phyloP scores from a whole-genome alignment of 371 early-diverging fungal species.

The Dinochytrium kinnereticum region DNA sequence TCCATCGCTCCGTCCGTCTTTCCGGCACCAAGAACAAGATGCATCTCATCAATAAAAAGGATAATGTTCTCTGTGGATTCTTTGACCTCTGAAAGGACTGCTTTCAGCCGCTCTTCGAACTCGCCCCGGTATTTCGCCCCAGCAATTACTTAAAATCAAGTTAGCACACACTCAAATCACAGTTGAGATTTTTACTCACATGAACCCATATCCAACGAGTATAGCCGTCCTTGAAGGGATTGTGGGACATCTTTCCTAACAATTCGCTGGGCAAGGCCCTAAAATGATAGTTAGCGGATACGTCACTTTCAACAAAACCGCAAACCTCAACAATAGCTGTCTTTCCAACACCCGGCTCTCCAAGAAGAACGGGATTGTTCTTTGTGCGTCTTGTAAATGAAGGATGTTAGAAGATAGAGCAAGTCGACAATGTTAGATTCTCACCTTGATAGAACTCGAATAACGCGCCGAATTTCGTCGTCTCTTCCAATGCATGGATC shows the following conservation, averaged over 20 bases:
- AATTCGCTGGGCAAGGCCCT: slow-evolving; percentile 95
- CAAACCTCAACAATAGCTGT: slow-evolving; percentile 87
- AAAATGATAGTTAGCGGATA: too few relatives aligned
- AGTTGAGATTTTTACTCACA: slow-evolving; percentile 70
- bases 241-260: slow-evolving; percentile 93
- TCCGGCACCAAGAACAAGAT: slow-evolving; percentile 87
- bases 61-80: slow-evolving; percentile 91
- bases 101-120: slow-evolving; percentile 98
- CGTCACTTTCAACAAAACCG: neutral
- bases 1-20: slow-evolving; percentile 92
- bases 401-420: neutral
- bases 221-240: slow-evolving; percentile 83
- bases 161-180: slow-evolving; percentile 53
- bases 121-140: slow-evolving; percentile 92
- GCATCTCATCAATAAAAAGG: slow-evolving; percentile 99
- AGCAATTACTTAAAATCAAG: slow-evolving; percentile 64
- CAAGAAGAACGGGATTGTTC: slow-evolving; percentile 67
- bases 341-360: slow-evolving; percentile 95
- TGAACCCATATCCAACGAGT: slow-evolving; percentile 96
- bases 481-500: slow-evolving; percentile 86
- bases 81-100: slow-evolving; percentile 94
- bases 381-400: slow-evolving; percentile 52
- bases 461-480: slow-evolving; percentile 74
- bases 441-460: slow-evolving; percentile 70
- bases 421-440: slow-evolving; percentile 9